Base-by-base conservation (phyloP, 2,329 filamentous ascomycete species). In the Hyphodiscus sp. region DNA sequence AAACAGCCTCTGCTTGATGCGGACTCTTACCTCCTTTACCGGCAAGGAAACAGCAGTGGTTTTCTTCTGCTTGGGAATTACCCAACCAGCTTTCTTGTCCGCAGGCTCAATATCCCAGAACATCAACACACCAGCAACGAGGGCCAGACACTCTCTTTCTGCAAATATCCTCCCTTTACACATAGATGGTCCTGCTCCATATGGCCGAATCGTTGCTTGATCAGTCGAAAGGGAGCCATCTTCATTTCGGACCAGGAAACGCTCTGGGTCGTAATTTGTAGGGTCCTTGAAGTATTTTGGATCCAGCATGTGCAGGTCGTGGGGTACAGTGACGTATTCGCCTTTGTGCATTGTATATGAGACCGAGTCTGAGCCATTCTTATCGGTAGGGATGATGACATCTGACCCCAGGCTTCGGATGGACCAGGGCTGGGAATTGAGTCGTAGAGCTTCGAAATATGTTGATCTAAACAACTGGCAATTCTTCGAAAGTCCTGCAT, bases 31-130 rank as follows among this genome's bases (percentile, higher is more conserved):
- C 60, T 82, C 76, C 15, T 70, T 70, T 45, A 67, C 71, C 10
- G 81, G 81, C 53, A 73, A 69, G 60, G 74, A 77, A 15, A 80
- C 72, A 1, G 73, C 75, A 50, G 71, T 75, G 6, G 74, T 75
- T 58, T 71, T 73, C 61, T 64, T 71, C 62, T 74, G 72, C 42
- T 67, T 69, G 0, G 82, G 82, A 44, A 83, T 69, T 18, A 70
- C 69, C 74, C 80, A 81, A 0, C 67, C 68, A 7, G 68, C 68
- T 20, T 56, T 56, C 16, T 72, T 71, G 47, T 65, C 66, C 0
- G 68, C 71, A 0, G 77, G 71, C 51, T 76, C 69, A 53, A 83
- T 74, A 44, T 83, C 76, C 79, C 80, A 84, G 61, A 80, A 71
- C 6, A 73, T 69, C 19, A 83, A 62, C 20, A 83, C 72, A 1